These are phyloP conservation scores for Aureobasidium leucospermi DNA, from an alignment of 2,329 filamentous ascomycete species.

Conservation along the genomic window DNA sequence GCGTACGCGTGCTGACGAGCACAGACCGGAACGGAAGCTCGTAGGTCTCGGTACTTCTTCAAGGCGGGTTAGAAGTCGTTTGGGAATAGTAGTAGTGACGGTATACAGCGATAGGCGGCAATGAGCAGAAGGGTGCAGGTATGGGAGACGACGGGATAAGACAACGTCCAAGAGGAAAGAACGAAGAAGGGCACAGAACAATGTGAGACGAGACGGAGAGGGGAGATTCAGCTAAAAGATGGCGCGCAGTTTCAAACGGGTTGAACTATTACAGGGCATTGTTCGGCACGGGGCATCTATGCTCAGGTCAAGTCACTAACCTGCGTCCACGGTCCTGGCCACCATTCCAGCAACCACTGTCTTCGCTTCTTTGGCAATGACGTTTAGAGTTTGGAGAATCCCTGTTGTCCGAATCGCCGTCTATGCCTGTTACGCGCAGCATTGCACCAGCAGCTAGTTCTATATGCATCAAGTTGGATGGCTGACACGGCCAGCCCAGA, in stretches of 20 bases:
- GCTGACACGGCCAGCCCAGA: constrained; percentile 1
- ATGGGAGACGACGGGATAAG: background rate
- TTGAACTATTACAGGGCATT: background rate
- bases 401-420: background rate
- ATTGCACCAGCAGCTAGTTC: background rate
- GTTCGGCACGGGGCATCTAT: background rate
- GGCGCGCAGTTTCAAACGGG: constrained; percentile 8
- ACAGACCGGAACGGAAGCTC: background rate
- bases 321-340: background rate
- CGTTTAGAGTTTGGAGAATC: background rate
- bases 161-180: background rate
- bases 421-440: background rate
- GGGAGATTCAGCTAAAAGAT: constrained; percentile 6
- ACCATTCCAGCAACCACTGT: constrained; percentile 5
- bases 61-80: background rate
- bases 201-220: background rate
- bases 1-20: background rate
- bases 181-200: background rate
- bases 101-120: background rate
- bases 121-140: background rate
- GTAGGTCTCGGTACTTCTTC: background rate
- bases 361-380: background rate
- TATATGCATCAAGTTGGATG: background rate
- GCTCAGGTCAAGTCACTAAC: no score
- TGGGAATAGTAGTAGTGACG: background rate